Conservation (phyloP, 1,284 basidiomycete species). For the Athelia sp. region DNA sequence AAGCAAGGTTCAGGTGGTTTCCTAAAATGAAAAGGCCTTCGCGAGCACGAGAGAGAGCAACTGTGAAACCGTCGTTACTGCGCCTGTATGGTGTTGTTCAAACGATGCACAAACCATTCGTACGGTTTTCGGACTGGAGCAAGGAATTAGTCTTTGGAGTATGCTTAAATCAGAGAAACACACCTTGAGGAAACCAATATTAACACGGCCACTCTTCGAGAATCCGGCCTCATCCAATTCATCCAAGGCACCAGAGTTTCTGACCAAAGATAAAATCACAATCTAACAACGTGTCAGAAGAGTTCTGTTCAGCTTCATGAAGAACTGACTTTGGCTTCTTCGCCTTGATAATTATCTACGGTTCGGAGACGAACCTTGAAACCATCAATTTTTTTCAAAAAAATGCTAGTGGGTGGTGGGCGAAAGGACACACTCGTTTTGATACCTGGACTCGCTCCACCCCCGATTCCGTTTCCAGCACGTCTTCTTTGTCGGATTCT, state of each 20-base stretch:
- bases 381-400: not conserved
- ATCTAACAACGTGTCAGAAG: constrained; percentile 31
- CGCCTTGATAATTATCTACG: constrained; percentile 74
- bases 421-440: constrained; percentile 35
- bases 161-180: constrained; percentile 2
- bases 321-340: constrained; percentile 47
- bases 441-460: constrained; percentile 46
- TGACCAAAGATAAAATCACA: constrained; percentile 66
- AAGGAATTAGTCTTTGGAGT: not conserved
- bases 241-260: constrained; percentile 45
- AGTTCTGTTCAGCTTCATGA: not conserved
- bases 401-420: no score
- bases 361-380: constrained; percentile 62
- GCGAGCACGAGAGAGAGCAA: constrained; percentile 70
- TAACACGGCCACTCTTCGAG: constrained; percentile 15
- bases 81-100: not conserved
- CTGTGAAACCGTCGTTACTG: not conserved
- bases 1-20: constrained; percentile 48
- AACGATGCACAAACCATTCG: constrained; percentile 33
- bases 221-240: constrained; percentile 16
- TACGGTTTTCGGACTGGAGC: constrained; percentile 48
- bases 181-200: constrained; percentile 73
- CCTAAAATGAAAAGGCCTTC: constrained; percentile 72
- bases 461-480: constrained; percentile 17
- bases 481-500: constrained; percentile 35